Evolutionary conservation across 345 rosid genomes (phyloP).

Genomic region (Toxicodendron radicans): DNA sequence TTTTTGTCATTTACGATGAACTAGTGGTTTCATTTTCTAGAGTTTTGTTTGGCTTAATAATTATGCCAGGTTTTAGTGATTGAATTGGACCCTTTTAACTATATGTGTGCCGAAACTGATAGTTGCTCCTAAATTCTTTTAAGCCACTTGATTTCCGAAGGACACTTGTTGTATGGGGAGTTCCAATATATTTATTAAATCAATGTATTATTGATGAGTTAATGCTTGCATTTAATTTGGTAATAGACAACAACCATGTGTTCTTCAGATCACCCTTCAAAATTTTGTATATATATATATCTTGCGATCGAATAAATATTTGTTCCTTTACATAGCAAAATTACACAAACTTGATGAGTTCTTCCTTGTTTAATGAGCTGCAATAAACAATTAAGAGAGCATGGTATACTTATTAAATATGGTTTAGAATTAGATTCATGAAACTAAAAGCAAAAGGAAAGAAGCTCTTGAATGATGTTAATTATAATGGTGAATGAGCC

Average conservation of each 20-base stretch:
- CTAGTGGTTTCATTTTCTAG: conserved; percentile 2
- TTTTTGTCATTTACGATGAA: conserved; percentile 8
- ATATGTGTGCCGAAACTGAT: conserved; percentile 23
- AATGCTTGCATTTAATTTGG: conserved; percentile 18
- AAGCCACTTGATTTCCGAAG: conserved; percentile 30
- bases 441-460: not conserved
- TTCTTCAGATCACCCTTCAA: not conserved
- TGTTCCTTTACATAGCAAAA: no score
- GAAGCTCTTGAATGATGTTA: not conserved
- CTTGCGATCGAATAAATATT: not conserved
- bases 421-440: not conserved
- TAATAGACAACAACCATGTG: conserved; percentile 16
- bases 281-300: not conserved
- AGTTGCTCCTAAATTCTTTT: conserved; percentile 36
- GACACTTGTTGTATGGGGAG: conserved; percentile 22
- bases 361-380: no score
- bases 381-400: no score
- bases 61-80: conserved; percentile 28
- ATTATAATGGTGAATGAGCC: conserved; percentile 23
- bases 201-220: conserved; percentile 5
- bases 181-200: conserved; percentile 16
- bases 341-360: no score
- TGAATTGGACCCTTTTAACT: conserved; percentile 29
- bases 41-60: conserved; percentile 6
- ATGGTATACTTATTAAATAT: no score